Evolutionary conservation across 2,329 filamentous ascomycete genomes (phyloP).

Genomic region (Thermomyces lanuginosus): DNA sequence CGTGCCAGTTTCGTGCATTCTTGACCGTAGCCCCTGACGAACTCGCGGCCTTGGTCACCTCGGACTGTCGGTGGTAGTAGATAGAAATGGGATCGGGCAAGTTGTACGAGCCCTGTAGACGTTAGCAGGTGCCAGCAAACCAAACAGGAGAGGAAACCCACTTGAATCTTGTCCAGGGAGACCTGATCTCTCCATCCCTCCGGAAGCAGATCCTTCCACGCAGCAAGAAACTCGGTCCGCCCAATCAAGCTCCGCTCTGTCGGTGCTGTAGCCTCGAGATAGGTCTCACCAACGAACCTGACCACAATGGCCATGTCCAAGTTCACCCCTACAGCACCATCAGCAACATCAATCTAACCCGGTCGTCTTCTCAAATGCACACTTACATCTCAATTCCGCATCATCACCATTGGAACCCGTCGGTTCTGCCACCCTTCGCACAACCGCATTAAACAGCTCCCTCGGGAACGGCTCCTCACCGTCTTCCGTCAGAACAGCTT

Average conservation of each 20-base stretch:
- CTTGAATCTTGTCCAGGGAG: slow-evolving; percentile 17
- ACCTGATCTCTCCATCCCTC: slow-evolving; percentile 26
- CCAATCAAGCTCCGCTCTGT: slow-evolving; percentile 14
- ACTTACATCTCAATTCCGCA: slow-evolving; percentile 22
- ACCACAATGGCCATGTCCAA: slow-evolving; percentile 20
- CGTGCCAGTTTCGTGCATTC: slow-evolving; percentile 28
- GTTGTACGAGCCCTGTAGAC: slow-evolving; percentile 18
- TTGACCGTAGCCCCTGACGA: slow-evolving; percentile 15
- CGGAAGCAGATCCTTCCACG: slow-evolving; percentile 29
- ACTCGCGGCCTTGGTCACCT: slow-evolving; percentile 13
- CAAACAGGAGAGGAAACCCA: slow-evolving; percentile 6
- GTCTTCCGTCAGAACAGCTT: slow-evolving; percentile 21
- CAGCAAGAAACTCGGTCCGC: slow-evolving; percentile 19
- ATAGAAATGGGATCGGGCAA: slow-evolving; percentile 21
- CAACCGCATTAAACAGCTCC: slow-evolving; percentile 22
- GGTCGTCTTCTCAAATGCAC: not conserved
- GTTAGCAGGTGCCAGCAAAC: slow-evolving; percentile 1
- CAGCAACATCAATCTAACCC: not conserved
- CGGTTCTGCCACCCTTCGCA: slow-evolving; percentile 18
- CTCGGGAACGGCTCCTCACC: slow-evolving; percentile 18
- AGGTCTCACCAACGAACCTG: slow-evolving; percentile 24
- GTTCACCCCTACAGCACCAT: slow-evolving; percentile 18
- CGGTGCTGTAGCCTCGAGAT: slow-evolving; percentile 24
- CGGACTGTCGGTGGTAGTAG: slow-evolving; percentile 17
- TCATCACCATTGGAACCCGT: slow-evolving; percentile 9